Evolutionary conservation across 495 filamentous ascomycete species (phyloP), one percentile per base, ranked within the genome.

Genomic region (Penicillium macrosclerotiorum): DNA sequence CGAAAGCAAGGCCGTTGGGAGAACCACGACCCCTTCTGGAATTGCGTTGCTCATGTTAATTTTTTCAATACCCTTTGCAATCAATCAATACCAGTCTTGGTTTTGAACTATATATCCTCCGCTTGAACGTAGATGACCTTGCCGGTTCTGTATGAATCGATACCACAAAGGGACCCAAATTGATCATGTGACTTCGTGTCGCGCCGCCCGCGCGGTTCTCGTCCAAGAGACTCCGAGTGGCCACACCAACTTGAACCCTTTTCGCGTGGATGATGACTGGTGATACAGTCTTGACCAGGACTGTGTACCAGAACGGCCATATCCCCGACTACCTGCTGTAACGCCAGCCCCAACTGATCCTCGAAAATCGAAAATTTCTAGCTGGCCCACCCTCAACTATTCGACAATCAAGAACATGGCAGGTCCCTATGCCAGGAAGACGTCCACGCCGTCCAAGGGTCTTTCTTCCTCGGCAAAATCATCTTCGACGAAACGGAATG

Each of bases 401-500:
- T 42, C 23, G 19, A 8, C 5, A 24, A 18, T 12, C 18, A n/a
- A 17, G 36, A 50, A 20, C 23, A 64, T 64, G 62, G 56, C 57
- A 8, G 60, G 55, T 9, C 37, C 51, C 13, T 47, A 43, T 23
- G 30, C 50, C 22, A 62, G 53, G 36, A 65, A 62, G 31, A 43
- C 35, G 27, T 63, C 57, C 6, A 70, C 67, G 22, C 65, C 69
- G 2, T 60, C 62, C 30, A 62, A 55, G 26, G 32, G 33, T 0
- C 12, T 38, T 18, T 45, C 49, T 8, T 27, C 20, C 5, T 14
- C 35, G 3, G 59, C 38, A 11, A 27, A 31, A 19, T 45, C 49
- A 16, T 47, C 49, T 1, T 62, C 62, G 7, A 40, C 59, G 1
- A 80, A 78, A 49, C 54, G 75, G 5, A 94, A 93, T 63, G 73